Conservation (phyloP, 495 filamentous ascomycete species). For the Aspergillus ostianus region DNA sequence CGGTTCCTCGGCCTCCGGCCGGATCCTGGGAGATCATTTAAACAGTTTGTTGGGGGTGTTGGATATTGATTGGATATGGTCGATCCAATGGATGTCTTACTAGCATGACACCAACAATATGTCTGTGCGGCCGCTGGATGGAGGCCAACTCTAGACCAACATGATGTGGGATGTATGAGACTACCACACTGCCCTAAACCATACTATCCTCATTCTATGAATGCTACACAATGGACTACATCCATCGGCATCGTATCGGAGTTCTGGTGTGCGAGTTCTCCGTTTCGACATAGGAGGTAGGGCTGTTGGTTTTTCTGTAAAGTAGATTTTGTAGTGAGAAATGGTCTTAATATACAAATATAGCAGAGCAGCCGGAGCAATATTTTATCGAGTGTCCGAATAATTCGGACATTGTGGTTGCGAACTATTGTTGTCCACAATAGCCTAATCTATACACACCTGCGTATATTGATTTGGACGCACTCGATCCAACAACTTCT, state of each 20-base stretch:
- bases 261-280: background rate
- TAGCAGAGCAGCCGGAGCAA: no score
- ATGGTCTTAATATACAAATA: no score
- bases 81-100: background rate
- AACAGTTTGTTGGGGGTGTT: background rate
- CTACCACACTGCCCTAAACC: background rate
- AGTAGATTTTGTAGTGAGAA: no score
- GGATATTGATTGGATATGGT: background rate
- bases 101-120: background rate
- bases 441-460: no score
- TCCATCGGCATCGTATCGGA: background rate
- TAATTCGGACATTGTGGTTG: no score
- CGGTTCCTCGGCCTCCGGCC: slow-evolving; percentile 1
- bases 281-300: background rate
- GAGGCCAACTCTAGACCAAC: no score
- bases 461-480: no score
- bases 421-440: no score
- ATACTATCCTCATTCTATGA: background rate
- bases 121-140: background rate
- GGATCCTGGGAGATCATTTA: background rate
- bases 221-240: background rate
- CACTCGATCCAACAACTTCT: no score
- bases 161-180: background rate
- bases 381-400: no score
- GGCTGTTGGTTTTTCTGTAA: background rate